A percentile compares a stretch with the other conserved stretches of the same genome.
phyloP scores from a whole-genome alignment of 768 basidiomycete species.

The Asterophora parasitica region DNA sequence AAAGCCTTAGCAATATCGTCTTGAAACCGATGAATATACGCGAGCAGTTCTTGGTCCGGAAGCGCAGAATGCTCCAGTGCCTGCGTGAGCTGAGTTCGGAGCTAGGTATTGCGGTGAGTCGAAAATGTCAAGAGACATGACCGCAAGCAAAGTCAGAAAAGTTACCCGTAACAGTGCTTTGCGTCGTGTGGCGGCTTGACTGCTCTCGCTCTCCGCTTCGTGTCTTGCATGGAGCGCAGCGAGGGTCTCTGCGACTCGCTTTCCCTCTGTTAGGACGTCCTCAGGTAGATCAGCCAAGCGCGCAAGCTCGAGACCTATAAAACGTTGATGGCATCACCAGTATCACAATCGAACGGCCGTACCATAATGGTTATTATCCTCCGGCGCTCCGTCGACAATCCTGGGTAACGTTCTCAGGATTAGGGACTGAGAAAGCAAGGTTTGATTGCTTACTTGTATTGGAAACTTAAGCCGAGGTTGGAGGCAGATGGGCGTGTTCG shows the following conservation, averaged over 20 bases:
- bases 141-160: neutral
- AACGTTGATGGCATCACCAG: neutral
- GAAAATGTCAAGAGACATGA: neutral
- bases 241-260: conserved; percentile 55
- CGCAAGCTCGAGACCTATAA: conserved; percentile 81
- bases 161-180: conserved; percentile 65
- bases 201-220: conserved; percentile 59
- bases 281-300: conserved; percentile 80
- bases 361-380: conserved; percentile 74
- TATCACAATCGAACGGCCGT: conserved; percentile 7
- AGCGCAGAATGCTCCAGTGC: conserved; percentile 68
- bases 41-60: conserved; percentile 62
- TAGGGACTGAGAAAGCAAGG: too few species aligned
- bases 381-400: conserved; percentile 67
- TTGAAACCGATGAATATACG: conserved; percentile 67
- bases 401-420: conserved; percentile 31
- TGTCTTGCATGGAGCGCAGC: conserved; percentile 50
- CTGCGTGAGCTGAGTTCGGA: conserved; percentile 71
- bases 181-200: conserved; percentile 53
- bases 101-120: conserved; percentile 30
- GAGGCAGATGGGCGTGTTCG: conserved; percentile 47
- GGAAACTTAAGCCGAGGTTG: conserved; percentile 67
- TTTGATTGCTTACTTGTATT: conserved; percentile 74
- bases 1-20: conserved; percentile 62
- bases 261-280: conserved; percentile 61